A percentile compares a stretch with the other conserved stretches of the same genome.
Conservation (phyloP, 2,329 filamentous ascomycete species). For the Tolypocladium guangdongense region DNA sequence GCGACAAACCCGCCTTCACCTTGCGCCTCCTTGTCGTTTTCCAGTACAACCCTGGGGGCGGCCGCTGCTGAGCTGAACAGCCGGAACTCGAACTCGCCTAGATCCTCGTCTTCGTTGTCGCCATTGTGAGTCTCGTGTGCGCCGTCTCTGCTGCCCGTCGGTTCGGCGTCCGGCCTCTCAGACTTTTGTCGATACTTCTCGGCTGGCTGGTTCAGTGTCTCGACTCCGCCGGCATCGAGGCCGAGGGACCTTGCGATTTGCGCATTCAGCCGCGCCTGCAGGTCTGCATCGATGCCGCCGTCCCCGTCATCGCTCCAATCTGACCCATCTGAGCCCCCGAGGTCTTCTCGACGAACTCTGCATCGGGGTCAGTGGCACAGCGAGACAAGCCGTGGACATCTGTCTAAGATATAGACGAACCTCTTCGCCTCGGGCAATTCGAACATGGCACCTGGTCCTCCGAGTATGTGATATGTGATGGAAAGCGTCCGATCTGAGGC, state of each 20-base stretch:
- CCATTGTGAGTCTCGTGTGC: constrained; percentile 3
- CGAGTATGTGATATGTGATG: neutral
- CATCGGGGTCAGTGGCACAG: neutral
- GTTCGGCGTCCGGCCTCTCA: constrained; percentile 3
- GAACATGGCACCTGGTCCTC: constrained; percentile 13
- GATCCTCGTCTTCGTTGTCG: constrained; percentile 18
- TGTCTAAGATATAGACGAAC: constrained; percentile 9
- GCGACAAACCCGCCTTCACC: constrained; percentile 24
- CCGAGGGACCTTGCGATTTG: constrained; percentile 36
- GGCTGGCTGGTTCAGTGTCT: neutral
- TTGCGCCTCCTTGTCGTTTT: constrained; percentile 25
- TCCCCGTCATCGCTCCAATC: constrained; percentile 16
- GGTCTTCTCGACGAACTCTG: constrained; percentile 45
- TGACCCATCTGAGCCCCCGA: constrained; percentile 27
- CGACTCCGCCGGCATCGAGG: constrained; percentile 17
- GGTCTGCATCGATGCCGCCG: constrained; percentile 22
- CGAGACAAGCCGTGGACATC: neutral
- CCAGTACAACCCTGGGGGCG: constrained; percentile 39
- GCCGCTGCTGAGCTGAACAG: constrained; percentile 40
- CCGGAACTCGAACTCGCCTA: constrained; percentile 41
- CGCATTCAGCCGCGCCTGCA: constrained; percentile 34
- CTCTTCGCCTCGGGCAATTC: constrained; percentile 20
- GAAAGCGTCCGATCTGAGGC: neutral
- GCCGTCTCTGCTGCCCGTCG: neutral
- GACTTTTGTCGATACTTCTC: neutral